phyloP scores from a whole-genome alignment of 257 asterid species.

The Nicotiana tabacum region DNA sequence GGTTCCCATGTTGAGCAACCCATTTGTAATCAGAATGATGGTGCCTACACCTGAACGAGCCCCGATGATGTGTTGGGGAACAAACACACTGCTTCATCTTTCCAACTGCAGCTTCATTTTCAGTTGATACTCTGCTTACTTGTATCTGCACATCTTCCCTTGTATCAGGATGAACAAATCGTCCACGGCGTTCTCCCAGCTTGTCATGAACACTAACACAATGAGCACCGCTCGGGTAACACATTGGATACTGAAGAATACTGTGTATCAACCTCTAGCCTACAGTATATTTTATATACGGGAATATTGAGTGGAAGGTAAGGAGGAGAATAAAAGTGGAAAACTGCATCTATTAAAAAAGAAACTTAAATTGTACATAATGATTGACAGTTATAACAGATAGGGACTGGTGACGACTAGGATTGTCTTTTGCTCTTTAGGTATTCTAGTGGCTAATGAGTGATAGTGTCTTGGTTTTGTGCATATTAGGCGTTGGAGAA shows the following conservation, averaged over 20 bases:
- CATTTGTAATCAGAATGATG: conserved; percentile 14
- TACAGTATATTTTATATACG: not conserved
- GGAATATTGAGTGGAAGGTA: not conserved
- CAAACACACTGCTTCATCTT: conserved; percentile 6
- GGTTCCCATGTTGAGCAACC: not conserved
- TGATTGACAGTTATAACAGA: not conserved
- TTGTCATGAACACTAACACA: not conserved
- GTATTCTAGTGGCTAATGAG: not conserved
- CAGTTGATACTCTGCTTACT: not conserved
- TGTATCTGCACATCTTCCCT: not conserved
- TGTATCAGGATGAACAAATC: not conserved
- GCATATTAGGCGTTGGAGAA: not conserved
- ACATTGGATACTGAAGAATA: not conserved
- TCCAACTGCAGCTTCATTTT: not conserved
- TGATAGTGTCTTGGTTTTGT: not conserved
- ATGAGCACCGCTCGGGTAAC: not conserved
- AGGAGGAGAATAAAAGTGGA: not conserved
- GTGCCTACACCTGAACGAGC: conserved; percentile 16
- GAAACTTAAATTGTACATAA: not conserved
- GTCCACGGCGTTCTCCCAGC: not conserved
- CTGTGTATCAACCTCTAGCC: not conserved
- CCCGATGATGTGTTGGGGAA: conserved; percentile 14
- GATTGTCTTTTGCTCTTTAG: not conserved
- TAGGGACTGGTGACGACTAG: not conserved
- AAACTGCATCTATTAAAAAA: not conserved